Percentiles rank a stretch among this genome's conserved stretches.
These are phyloP conservation scores for Eremothecium gossypii DNA, from an alignment of 1,139 yeast species.

Conservation along the genomic window DNA sequence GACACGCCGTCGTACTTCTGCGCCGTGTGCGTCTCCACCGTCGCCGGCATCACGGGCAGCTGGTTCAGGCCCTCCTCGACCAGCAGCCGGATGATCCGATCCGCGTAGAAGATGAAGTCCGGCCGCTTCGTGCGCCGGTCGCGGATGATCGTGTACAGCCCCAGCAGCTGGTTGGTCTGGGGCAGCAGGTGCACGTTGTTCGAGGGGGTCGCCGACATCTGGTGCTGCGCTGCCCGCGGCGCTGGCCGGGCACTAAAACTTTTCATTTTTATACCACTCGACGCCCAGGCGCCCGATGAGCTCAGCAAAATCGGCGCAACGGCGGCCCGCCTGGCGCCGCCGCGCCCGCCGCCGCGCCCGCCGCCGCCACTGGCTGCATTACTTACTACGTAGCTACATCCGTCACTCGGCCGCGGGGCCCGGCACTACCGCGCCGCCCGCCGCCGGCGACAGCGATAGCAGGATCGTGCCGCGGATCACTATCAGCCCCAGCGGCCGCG, in stretches of 20 bases:
- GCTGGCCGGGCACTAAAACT: too few species aligned
- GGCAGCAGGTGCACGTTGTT: constrained; percentile 62
- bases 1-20: constrained; percentile 66
- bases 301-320: too few species aligned
- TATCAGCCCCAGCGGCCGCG: constrained; percentile 62
- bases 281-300: too few species aligned
- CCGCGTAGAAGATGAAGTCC: constrained; percentile 91
- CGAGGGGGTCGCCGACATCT: constrained; percentile 29
- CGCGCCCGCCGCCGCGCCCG: too few species aligned
- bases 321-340: too few species aligned
- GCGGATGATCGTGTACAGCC: constrained; percentile 84
- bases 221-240: too few species aligned
- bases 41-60: constrained; percentile 65
- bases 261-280: too few species aligned
- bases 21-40: constrained; percentile 70
- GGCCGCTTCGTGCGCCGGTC: constrained; percentile 70
- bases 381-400: not conserved
- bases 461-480: constrained; percentile 83
- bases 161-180: constrained; percentile 82
- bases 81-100: constrained; percentile 80
- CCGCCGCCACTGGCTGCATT: not conserved
- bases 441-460: constrained; percentile 73
- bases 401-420: constrained; percentile 1
- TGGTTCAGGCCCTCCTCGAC: constrained; percentile 94
- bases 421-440: constrained; percentile 63